These are phyloP conservation scores for Ceratocystis ficicola DNA, from an alignment of 2,329 filamentous ascomycete genomes.

Conservation along the genomic window DNA sequence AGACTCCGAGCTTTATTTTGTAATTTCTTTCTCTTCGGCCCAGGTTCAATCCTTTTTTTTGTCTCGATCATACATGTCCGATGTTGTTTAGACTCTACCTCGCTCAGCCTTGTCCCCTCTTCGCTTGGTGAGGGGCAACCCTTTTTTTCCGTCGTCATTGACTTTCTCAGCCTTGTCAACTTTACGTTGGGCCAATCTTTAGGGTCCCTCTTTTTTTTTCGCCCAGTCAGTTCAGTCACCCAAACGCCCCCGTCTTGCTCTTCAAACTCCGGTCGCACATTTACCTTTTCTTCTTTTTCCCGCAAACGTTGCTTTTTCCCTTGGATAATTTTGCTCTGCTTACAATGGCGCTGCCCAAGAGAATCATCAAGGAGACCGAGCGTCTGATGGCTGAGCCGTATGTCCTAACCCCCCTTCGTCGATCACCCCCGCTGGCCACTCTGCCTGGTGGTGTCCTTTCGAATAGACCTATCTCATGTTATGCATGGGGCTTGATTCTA, in stretches of 20 bases:
- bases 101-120: neutral
- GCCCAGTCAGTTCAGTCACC: neutral
- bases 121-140: neutral
- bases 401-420: conserved; percentile 29
- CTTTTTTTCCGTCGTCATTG: neutral
- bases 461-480: neutral
- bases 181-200: neutral
- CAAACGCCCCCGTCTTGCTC: neutral
- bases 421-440: neutral
- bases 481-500: neutral
- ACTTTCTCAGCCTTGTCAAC: conserved; percentile 2
- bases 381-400: conserved; percentile 93
- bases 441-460: neutral
- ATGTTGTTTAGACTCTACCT: neutral
- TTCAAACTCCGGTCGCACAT: neutral
- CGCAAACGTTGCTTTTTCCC: neutral
- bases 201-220: conserved; percentile 5
- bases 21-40: too few species aligned
- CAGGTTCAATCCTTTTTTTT: neutral
- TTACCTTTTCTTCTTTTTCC: neutral
- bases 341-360: conserved; percentile 71
- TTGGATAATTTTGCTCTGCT: neutral
- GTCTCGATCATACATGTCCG: neutral
- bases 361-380: conserved; percentile 98
- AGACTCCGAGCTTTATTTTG: too few species aligned